A percentile compares a stretch with the other conserved stretches of the same genome.
These are phyloP conservation scores for Fraxinus americana DNA, from an alignment of 257 asterid species.

Conservation along the genomic window DNA sequence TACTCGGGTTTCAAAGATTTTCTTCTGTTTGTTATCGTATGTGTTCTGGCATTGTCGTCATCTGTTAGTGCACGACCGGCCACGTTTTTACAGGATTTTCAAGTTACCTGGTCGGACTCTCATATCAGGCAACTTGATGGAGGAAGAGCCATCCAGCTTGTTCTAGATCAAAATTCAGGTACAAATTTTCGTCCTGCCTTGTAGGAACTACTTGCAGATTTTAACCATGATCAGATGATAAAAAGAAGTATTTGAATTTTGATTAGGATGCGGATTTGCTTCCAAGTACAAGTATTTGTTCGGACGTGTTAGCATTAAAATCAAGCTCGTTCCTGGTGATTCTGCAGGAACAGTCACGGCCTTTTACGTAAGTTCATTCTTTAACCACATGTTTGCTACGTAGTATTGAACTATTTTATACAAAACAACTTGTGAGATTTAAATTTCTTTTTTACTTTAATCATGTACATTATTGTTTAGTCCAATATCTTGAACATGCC, in stretches of 20 bases:
- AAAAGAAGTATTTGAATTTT: not conserved
- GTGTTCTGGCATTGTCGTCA: conserved; percentile 25
- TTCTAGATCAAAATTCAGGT: conserved; percentile 78
- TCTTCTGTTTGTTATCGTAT: conserved; percentile 5
- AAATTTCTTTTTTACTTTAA: too few relatives aligned
- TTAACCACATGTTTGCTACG: too few relatives aligned
- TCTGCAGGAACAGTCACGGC: conserved; percentile 20
- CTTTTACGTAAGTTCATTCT: conserved; percentile 8
- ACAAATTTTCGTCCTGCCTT: not conserved
- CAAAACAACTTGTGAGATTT: too few relatives aligned
- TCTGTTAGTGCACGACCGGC: conserved; percentile 57
- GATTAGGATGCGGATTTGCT: conserved; percentile 15
- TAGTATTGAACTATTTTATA: too few relatives aligned
- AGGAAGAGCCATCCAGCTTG: conserved; percentile 72
- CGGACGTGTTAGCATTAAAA: conserved; percentile 15
- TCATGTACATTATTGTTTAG: not conserved
- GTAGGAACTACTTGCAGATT: too few relatives aligned
- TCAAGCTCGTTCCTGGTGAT: conserved; percentile 21
- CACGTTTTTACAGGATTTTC: conserved; percentile 67
- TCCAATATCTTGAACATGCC: not conserved
- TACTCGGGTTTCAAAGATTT: not conserved
- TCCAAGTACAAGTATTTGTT: conserved; percentile 19
- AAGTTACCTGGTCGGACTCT: conserved; percentile 57
- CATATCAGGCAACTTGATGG: conserved; percentile 73
- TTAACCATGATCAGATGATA: not conserved